phyloP scores from a whole-genome alignment of 176 grass and related monocot species.

The Themeda triandra region DNA sequence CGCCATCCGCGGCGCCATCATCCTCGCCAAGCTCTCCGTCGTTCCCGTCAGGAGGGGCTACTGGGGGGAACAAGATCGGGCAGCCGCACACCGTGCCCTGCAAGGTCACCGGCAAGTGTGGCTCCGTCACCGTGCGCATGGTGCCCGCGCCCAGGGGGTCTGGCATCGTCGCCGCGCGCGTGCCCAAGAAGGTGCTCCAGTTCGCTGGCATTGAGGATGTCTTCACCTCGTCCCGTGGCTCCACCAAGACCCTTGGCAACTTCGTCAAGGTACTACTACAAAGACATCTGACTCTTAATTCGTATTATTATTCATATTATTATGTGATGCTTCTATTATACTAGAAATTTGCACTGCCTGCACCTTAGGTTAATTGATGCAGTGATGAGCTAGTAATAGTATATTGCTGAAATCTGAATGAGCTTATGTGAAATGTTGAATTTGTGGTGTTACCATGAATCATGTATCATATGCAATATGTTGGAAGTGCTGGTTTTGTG shows the following conservation, averaged over 20 bases:
- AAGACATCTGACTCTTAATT: not conserved
- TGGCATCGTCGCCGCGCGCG: constrained; percentile 66
- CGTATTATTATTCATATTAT: not conserved
- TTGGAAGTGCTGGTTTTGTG: too few species aligned
- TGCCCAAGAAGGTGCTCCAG: constrained; percentile 91
- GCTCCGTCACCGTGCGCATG: constrained; percentile 83
- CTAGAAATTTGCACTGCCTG: not conserved
- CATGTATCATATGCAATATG: too few species aligned
- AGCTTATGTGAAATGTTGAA: not conserved
- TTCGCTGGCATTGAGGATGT: constrained; percentile 90
- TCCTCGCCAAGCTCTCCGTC: constrained; percentile 84
- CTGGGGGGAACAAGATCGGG: constrained; percentile 95
- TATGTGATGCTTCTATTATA: not conserved
- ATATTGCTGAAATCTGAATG: not conserved
- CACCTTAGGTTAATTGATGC: not conserved
- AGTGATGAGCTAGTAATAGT: not conserved
- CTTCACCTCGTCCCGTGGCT: constrained; percentile 81
- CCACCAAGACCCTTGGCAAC: constrained; percentile 94
- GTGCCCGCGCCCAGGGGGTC: constrained; percentile 78
- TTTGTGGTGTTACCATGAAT: not conserved
- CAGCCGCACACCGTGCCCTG: constrained; percentile 82
- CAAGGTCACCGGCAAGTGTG: constrained; percentile 93
- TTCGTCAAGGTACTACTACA: constrained; percentile 70
- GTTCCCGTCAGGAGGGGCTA: constrained; percentile 73
- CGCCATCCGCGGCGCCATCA: constrained; percentile 88